Conservation (phyloP, 177 flowering plant genomes). For the Tripterygium wilfordii region DNA sequence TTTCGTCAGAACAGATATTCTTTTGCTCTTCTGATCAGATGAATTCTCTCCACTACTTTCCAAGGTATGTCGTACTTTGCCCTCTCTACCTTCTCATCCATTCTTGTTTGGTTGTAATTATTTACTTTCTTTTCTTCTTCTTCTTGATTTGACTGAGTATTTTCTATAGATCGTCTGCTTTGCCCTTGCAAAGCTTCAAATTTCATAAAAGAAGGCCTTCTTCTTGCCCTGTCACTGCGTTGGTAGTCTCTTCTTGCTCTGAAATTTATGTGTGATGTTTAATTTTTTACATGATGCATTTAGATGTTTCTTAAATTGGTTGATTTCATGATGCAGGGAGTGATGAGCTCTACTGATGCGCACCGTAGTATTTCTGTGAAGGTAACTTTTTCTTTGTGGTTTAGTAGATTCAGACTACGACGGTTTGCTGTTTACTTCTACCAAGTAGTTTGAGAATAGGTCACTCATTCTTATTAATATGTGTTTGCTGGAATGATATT, state of each 20-base stretch:
- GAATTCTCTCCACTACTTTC: constrained; percentile 60
- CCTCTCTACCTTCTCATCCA: not conserved
- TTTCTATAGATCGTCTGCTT: constrained; percentile 21
- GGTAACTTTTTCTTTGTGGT: constrained; percentile 17
- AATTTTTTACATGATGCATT: not conserved
- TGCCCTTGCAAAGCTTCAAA: constrained; percentile 17
- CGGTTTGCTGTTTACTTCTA: not conserved
- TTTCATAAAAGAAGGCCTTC: constrained; percentile 6
- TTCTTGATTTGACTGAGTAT: not conserved
- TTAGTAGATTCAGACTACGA: not conserved
- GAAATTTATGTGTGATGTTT: not conserved
- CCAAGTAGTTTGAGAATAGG: no score
- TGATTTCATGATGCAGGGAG: constrained; percentile 10
- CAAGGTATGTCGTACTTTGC: constrained; percentile 28
- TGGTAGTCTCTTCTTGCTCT: constrained; percentile 11
- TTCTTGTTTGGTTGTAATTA: not conserved
- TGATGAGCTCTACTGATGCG: constrained; percentile 9
- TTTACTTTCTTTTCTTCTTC: not conserved
- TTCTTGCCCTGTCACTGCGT: not conserved
- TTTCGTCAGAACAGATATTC: not conserved
- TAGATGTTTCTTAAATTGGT: not conserved
- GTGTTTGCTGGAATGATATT: not conserved
- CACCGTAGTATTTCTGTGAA: constrained; percentile 15
- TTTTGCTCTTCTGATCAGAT: constrained; percentile 10
- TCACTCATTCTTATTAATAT: not conserved